Base-by-base conservation (phyloP, 2,329 filamentous ascomycete species). In the Blastomyces gilchristii region DNA sequence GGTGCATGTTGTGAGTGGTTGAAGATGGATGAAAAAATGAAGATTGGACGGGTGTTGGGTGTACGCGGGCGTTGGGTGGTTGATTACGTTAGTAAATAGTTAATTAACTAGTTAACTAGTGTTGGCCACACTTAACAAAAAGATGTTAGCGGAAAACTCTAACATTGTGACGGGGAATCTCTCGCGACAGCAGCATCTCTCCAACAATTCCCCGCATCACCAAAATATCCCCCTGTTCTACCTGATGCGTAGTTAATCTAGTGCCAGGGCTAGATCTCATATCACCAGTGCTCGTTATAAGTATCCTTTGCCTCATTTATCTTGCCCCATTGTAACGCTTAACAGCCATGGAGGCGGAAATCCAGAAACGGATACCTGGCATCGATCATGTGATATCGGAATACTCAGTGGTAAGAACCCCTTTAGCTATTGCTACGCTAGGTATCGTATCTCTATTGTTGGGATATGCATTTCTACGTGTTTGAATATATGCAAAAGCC, bases 341-440 rank as follows among this genome's bases (percentile, higher is more conserved):
- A 11, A 22, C 31, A 65, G 77, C 65, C 67, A 96, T 96, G 91
- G 91, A 96, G 77, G 82, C 89, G 71, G 90, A 96, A 79, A 91
- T 96, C 74, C 88, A 88, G 79, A 81, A 87, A 65, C 85, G 91
- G 69, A 85, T 96, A 69, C 91, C 91, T 66, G 88, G 89, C 72
- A 90, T 97, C 69, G 92, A 97, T 77, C 90, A 88, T 64, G 83
- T 96, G 66, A 81, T 97, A 68, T 92, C 91, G 58, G 90, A 96
- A 78, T 97, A 96, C 77, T 94, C 91, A 53, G 90, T 91, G 68
- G 78, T 80, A 72, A 74, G 60, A 49, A 50, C 11, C 54, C 41
- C 56, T 31, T 45, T 54, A 8, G 22, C 16, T 8, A 2, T 37
- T 37, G 34, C 34, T 37, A 57, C n/a, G 2, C 28, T 14, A 37